Conservation (phyloP, 352 stramenopile genomes). For the Globisporangium acanthophoron region DNA sequence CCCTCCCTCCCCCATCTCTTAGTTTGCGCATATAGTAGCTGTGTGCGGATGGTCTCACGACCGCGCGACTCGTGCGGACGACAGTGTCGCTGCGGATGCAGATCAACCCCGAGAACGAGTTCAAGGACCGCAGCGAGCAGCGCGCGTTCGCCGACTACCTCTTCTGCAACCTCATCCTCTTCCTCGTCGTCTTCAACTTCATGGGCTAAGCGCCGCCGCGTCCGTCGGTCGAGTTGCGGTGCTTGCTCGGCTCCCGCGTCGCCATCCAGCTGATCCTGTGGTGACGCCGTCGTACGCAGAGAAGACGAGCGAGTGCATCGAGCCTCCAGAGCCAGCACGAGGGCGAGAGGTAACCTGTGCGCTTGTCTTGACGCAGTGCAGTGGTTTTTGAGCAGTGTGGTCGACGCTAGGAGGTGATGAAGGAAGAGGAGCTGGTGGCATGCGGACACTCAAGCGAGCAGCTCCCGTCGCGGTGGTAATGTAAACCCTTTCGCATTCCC, state of each 20-base stretch:
- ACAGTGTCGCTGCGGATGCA: slow-evolving; percentile 88
- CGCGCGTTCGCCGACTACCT: slow-evolving; percentile 89
- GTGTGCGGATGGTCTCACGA: neutral
- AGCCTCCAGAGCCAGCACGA: too few relatives aligned
- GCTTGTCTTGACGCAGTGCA: too few relatives aligned
- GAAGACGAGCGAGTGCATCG: too few relatives aligned
- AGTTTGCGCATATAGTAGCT: neutral
- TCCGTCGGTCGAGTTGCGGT: neutral
- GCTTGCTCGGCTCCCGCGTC: too few relatives aligned
- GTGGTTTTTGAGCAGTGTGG: too few relatives aligned
- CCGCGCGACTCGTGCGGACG: neutral
- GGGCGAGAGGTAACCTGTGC: too few relatives aligned
- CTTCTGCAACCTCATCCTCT: slow-evolving; percentile 91
- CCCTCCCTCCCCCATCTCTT: neutral
- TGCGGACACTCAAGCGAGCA: too few relatives aligned
- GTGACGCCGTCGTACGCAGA: too few relatives aligned
- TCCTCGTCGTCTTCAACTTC: slow-evolving; percentile 92
- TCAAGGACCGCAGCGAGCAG: slow-evolving; percentile 77
- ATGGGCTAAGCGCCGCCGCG: slow-evolving; percentile 66
- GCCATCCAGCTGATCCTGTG: neutral
- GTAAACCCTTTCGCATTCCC: neutral
- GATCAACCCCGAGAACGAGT: slow-evolving; percentile 85
- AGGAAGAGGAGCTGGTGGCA: too few relatives aligned
- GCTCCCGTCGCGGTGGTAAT: neutral
- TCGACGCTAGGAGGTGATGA: too few relatives aligned